These are phyloP conservation scores for Huntiella moniliformis DNA, from an alignment of 2,329 filamentous ascomycete genomes.

Conservation along the genomic window DNA sequence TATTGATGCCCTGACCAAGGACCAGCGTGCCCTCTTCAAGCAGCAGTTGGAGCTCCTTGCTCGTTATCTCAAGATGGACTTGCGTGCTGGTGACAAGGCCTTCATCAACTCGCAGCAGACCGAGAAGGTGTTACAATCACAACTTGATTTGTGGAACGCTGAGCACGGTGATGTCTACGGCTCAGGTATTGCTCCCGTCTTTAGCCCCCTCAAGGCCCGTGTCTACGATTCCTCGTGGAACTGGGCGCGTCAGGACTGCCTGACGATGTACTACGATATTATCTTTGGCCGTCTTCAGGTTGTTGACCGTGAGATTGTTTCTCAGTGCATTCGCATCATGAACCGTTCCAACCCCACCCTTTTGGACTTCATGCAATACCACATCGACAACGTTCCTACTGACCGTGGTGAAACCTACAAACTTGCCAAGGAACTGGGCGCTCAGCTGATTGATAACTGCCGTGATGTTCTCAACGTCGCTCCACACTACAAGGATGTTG, in stretches of 20 bases:
- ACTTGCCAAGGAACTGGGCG: constrained; percentile 85
- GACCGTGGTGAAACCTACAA: constrained; percentile 95
- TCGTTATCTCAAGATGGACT: constrained; percentile 90
- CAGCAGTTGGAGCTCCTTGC: constrained; percentile 92
- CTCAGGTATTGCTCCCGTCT: constrained; percentile 79
- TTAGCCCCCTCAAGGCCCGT: constrained; percentile 82
- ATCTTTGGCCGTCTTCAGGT: constrained; percentile 89
- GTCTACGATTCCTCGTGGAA: constrained; percentile 99
- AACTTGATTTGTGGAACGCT: constrained; percentile 83
- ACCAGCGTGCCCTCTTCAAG: constrained; percentile 91
- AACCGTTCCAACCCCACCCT: constrained; percentile 93
- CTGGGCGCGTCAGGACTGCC: constrained; percentile 91
- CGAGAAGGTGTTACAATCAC: constrained; percentile 70
- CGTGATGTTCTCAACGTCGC: constrained; percentile 69
- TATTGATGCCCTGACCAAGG: constrained; percentile 90
- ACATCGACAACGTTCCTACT: constrained; percentile 95
- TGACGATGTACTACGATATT: constrained; percentile 98
- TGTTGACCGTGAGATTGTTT: constrained; percentile 94
- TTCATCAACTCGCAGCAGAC: constrained; percentile 71
- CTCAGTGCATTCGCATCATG: constrained; percentile 97
- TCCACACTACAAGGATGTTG: constrained; percentile 92
- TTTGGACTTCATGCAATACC: constrained; percentile 98
- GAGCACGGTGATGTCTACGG: constrained; percentile 97
- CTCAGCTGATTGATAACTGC: constrained; percentile 93
- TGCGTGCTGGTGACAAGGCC: constrained; percentile 90